phyloP scores from a whole-genome alignment of 495 filamentous ascomycete species.

The Daldinia loculata region DNA sequence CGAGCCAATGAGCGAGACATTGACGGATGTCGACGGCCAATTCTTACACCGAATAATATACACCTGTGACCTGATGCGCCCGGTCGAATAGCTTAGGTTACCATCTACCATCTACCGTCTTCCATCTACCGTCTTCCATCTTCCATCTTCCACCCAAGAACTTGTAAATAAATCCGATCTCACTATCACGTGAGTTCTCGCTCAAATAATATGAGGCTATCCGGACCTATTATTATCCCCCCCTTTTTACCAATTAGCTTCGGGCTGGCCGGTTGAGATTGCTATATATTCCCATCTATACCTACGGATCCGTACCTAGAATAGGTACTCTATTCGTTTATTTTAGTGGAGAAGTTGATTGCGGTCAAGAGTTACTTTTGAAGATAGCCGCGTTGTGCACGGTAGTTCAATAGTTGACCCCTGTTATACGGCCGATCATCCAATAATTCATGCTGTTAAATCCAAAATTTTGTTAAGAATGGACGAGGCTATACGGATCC shows the following conservation, averaged over 20 bases:
- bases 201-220: neutral
- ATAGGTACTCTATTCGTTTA: neutral
- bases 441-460: neutral
- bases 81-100: neutral
- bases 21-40: neutral
- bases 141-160: neutral
- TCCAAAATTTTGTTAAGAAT: neutral
- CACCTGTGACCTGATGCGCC: neutral
- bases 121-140: too few relatives aligned
- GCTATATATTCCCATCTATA: neutral
- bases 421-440: neutral
- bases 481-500: neutral
- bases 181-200: neutral
- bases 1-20: neutral
- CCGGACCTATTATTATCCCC: neutral
- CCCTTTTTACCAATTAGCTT: neutral
- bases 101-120: too few relatives aligned
- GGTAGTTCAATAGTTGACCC: neutral
- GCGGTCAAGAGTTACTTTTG: neutral
- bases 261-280: neutral
- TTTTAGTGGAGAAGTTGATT: neutral
- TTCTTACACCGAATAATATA: neutral
- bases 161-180: neutral
- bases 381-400: neutral
- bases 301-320: too few relatives aligned